Percentiles rank a stretch among this genome's conserved stretches.
Conservation (phyloP, 2,329 filamentous ascomycete genomes). For the Verticillium tricorpus region DNA sequence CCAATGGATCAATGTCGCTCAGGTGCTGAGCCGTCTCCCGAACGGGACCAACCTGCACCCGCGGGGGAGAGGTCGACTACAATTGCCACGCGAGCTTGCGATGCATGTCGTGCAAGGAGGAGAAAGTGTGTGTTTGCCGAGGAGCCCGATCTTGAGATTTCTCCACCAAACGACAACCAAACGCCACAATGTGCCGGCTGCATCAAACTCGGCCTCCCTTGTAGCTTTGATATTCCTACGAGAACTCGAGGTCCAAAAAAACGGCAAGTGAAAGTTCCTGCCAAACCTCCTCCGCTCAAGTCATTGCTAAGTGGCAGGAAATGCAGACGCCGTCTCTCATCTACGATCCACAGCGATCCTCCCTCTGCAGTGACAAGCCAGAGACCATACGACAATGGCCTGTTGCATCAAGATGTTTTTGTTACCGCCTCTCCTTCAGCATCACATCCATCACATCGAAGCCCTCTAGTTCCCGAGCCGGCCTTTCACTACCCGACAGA, state of each 20-base stretch:
- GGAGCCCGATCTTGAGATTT: too few relatives aligned
- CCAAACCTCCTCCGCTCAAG: too few relatives aligned
- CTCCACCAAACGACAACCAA: neutral
- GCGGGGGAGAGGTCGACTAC: neutral
- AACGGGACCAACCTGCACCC: too few relatives aligned
- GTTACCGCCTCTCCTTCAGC: too few relatives aligned
- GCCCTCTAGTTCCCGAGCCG: neutral
- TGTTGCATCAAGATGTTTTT: too few relatives aligned
- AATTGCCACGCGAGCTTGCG: conserved; percentile 17
- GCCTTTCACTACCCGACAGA: conserved; percentile 15
- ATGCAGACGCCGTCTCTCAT: too few relatives aligned
- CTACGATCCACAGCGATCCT: too few relatives aligned
- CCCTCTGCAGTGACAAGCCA: neutral
- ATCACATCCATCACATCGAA: neutral
- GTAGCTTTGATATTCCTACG: conserved; percentile 18
- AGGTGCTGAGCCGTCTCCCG: too few relatives aligned
- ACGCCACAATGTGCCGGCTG: conserved; percentile 13
- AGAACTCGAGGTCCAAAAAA: conserved; percentile 17
- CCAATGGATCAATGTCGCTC: conserved; percentile 1
- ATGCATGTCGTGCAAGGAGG: conserved; percentile 4
- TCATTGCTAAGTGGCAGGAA: too few relatives aligned
- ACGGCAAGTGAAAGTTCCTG: neutral
- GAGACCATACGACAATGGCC: neutral
- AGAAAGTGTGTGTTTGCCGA: conserved; percentile 16
- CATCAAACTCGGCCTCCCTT: conserved; percentile 14